Evolutionary conservation across 768 basidiomycete genomes (phyloP), one percentile per base, ranked within the genome.

Genomic region (Naganishia onofrii): DNA sequence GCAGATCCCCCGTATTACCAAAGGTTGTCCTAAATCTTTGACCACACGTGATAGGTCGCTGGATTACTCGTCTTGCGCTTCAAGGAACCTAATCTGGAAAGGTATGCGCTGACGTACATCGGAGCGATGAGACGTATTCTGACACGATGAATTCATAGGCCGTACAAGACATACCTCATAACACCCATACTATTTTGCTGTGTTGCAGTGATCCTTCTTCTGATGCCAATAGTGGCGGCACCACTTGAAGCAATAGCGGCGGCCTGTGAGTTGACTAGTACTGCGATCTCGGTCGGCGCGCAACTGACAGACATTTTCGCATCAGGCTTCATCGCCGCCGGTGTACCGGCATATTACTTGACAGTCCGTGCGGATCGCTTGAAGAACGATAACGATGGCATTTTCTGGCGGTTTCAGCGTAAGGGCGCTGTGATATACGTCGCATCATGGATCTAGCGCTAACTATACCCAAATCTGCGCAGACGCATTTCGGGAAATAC

Each of bases 191-290:
- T 84, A 5, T 98, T 98, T 81, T 95, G 93, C 75, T 88, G 85
- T 36, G 92, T 93, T 13, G 92, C 93, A 2, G 82, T 93, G 63
- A 94, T 94, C 82, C 84, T 98, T 65, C 83, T 99, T 12, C 90
- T 89, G 75, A 95, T 99, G 92, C 93, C 94, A 1, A 84, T 95
- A 63, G 89, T 94, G 68, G 95, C 95, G 3, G 93, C 94, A 26
- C 95, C 95, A 8, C 82, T 88, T 17, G 90, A 95, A 78, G 93
- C 94, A 0, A 79, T 91, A 7, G 88, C 93, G 9, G 94, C 93
- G 7, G 84, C 96, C 68, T 89, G 93, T 93, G 74, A 69, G 86
- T 82, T 26, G 6, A 1, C 17, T 13, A n/a, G 44, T 19, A 51
- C 32, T 60, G 17, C 64, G 63, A 31, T 52, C 32, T 21, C 48